phyloP scores from a whole-genome alignment of 371 early-diverging fungal genomes.

The Syncephalis fuscata region DNA sequence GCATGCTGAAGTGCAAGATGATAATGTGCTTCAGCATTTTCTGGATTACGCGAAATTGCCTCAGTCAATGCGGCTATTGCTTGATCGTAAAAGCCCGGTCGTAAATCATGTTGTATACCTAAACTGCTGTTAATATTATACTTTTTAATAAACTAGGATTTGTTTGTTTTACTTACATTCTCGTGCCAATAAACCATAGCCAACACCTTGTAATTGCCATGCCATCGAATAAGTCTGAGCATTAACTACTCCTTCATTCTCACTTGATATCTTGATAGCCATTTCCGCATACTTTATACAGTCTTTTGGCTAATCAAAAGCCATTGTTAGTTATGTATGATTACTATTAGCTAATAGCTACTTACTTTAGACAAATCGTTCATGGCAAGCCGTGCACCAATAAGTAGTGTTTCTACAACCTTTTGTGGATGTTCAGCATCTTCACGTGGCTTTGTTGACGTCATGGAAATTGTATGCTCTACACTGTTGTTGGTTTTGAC shows the following conservation, averaged over 20 bases:
- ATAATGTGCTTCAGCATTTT: constrained; percentile 42
- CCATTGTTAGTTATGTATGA: too few relatives aligned
- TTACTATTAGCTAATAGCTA: too few relatives aligned
- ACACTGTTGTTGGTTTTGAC: too few relatives aligned
- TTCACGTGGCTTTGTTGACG: too few relatives aligned
- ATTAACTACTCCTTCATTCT: neutral
- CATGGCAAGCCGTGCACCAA: too few relatives aligned
- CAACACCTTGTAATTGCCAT: constrained; percentile 5
- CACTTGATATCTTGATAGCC: constrained; percentile 1
- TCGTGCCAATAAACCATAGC: neutral
- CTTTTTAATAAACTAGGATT: neutral
- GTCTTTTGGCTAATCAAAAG: constrained; percentile 1
- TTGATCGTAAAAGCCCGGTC: constrained; percentile 42
- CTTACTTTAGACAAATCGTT: too few relatives aligned
- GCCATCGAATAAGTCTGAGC: constrained; percentile 1
- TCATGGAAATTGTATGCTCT: too few relatives aligned
- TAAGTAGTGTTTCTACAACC: too few relatives aligned
- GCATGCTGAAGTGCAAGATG: constrained; percentile 67
- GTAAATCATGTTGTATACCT: constrained; percentile 37
- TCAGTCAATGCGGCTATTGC: constrained; percentile 40
- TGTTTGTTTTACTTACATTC: neutral
- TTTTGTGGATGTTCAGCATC: too few relatives aligned
- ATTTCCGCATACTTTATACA: constrained; percentile 4
- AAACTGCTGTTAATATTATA: constrained; percentile 11
- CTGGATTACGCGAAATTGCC: constrained; percentile 26